Conservation (phyloP, 1,284 basidiomycete genomes). For the Veloporphyrellus conicus region DNA sequence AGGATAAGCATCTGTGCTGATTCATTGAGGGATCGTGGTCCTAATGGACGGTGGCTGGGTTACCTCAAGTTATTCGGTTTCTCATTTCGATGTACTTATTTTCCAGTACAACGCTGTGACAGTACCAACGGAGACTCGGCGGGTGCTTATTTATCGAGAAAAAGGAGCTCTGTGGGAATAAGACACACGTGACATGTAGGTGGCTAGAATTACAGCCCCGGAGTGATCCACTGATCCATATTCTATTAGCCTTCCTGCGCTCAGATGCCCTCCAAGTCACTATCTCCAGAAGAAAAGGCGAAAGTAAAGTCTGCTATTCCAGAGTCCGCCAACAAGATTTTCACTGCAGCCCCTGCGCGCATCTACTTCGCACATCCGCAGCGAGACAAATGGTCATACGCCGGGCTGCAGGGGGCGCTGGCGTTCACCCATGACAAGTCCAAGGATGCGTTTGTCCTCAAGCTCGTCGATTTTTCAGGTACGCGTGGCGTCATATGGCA, state of each 20-base stretch:
- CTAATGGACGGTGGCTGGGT: too few relatives aligned
- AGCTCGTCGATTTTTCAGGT: constrained; percentile 77
- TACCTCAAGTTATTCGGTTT: too few relatives aligned
- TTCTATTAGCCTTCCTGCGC: not conserved
- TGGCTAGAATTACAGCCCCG: too few relatives aligned
- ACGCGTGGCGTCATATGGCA: constrained; percentile 91
- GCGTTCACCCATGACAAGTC: constrained; percentile 65
- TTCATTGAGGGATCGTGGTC: too few relatives aligned
- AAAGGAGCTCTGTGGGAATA: too few relatives aligned
- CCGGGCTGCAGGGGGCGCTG: constrained; percentile 81
- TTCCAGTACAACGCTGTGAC: too few relatives aligned
- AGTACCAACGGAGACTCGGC: too few relatives aligned
- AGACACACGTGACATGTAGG: too few relatives aligned
- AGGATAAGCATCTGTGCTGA: too few relatives aligned
- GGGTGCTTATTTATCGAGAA: too few relatives aligned
- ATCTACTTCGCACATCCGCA: constrained; percentile 84
- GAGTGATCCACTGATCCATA: too few relatives aligned
- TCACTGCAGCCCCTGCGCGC: constrained; percentile 73
- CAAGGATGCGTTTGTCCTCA: constrained; percentile 60
- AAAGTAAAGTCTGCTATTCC: constrained; percentile 69
- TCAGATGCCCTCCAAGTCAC: constrained; percentile 65
- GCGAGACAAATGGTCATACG: constrained; percentile 76
- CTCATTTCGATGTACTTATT: too few relatives aligned
- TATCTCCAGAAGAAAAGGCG: constrained; percentile 70
- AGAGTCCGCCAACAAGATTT: constrained; percentile 62